These are phyloP conservation scores for Jackrogersella minutella DNA, from an alignment of 495 filamentous ascomycete species.

Conservation along the genomic window DNA sequence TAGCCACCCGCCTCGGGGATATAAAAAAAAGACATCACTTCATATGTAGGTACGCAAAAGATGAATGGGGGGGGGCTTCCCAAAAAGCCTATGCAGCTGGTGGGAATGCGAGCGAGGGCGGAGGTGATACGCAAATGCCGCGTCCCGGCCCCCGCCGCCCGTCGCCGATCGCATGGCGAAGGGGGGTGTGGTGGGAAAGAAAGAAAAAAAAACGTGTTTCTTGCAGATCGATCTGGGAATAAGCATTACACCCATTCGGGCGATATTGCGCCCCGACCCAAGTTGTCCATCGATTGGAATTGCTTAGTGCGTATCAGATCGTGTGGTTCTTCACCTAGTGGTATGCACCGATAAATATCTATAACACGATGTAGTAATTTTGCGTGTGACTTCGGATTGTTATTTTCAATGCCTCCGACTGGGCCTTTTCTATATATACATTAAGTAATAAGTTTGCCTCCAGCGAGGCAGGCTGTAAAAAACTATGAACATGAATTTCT, in stretches of 20 bases:
- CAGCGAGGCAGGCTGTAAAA: conserved; percentile 6
- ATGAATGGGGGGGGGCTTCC: no score
- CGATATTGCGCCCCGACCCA: no score
- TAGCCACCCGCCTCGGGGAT: no score
- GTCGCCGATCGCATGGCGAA: neutral
- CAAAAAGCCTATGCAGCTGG: neutral
- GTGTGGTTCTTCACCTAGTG: no score
- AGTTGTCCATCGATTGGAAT: no score
- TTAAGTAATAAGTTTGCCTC: conserved; percentile 1
- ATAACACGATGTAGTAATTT: neutral
- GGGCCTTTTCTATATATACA: neutral
- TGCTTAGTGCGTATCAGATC: no score
- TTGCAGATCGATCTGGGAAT: neutral
- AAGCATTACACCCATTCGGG: no score
- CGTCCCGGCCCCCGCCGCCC: neutral
- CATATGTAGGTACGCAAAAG: neutral
- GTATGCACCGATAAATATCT: neutral
- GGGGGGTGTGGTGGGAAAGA: neutral
- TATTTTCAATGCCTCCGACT: conserved; percentile 8
- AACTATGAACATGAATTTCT: conserved; percentile 11
- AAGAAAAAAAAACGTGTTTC: neutral
- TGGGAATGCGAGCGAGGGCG: neutral
- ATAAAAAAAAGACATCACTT: no score
- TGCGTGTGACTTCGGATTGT: neutral
- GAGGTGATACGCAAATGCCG: conserved; percentile 1